phyloP scores from a whole-genome alignment of 352 stramenopile genomes.

The Phytopythium aichiense region DNA sequence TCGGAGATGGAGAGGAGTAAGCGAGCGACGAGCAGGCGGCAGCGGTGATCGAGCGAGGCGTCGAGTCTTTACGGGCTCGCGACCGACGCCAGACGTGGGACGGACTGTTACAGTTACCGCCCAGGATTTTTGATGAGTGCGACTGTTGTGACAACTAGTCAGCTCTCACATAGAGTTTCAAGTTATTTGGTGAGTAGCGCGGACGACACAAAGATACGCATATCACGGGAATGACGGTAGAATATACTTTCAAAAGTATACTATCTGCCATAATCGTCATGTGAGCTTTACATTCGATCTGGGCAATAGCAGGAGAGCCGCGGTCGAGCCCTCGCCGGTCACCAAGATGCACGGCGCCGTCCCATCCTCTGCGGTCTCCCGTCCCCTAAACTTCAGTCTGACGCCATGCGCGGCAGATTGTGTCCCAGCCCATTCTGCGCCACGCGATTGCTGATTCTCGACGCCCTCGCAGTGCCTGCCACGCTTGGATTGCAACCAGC shows the following conservation, averaged over 20 bases:
- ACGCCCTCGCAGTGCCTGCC: neutral
- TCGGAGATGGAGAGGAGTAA: neutral
- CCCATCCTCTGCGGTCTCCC: neutral
- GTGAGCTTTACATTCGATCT: neutral
- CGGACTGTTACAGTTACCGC: neutral
- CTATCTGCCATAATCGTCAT: no score
- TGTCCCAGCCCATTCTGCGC: neutral
- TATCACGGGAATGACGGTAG: neutral
- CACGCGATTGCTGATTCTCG: neutral
- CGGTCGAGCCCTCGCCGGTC: neutral
- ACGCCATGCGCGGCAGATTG: neutral
- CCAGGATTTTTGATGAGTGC: neutral
- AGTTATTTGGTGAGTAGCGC: neutral
- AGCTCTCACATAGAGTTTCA: neutral
- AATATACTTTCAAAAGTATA: neutral
- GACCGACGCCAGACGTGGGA: neutral
- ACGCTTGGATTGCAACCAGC: neutral
- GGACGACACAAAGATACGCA: neutral
- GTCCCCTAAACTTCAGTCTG: neutral
- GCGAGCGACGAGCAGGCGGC: neutral
- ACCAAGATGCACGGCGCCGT: slow-evolving; percentile 3
- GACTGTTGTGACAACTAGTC: neutral
- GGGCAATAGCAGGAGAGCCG: neutral
- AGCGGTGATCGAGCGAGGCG: neutral
- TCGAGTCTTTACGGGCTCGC: neutral